Evolutionary conservation across 352 stramenopile species (phyloP).

Genomic region (Phytophthora lateralis): DNA sequence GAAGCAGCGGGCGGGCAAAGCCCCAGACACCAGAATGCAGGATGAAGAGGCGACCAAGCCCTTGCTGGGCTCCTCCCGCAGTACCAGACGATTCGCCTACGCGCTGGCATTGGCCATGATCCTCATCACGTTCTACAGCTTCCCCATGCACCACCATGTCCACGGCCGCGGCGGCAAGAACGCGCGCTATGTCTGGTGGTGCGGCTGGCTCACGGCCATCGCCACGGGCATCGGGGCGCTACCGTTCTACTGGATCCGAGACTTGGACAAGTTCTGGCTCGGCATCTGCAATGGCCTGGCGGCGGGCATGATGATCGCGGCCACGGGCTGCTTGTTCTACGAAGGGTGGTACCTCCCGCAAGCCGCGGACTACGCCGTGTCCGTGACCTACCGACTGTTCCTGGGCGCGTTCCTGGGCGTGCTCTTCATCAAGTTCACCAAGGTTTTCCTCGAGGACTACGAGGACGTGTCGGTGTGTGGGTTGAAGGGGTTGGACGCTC

Average conservation of each 20-base stretch:
- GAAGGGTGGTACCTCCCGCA: constrained; percentile 91
- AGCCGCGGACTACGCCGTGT: constrained; percentile 69
- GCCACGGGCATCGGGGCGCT: constrained; percentile 95
- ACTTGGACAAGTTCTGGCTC: constrained; percentile 95
- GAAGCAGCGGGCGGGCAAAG: constrained; percentile 28
- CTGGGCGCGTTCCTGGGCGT: constrained; percentile 93
- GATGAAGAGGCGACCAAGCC: constrained; percentile 15
- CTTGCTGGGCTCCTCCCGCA: constrained; percentile 17
- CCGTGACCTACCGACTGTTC: constrained; percentile 78
- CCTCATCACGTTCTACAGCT: constrained; percentile 72
- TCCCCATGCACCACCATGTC: constrained; percentile 36
- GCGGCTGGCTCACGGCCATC: constrained; percentile 97
- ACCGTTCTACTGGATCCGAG: constrained; percentile 93
- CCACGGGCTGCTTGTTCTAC: constrained; percentile 94
- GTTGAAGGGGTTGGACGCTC: constrained; percentile 82
- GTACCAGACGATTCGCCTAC: constrained; percentile 42
- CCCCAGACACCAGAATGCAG: constrained; percentile 3
- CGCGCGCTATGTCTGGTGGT: constrained; percentile 96
- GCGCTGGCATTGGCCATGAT: constrained; percentile 54
- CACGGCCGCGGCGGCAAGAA: constrained; percentile 52
- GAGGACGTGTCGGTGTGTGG: constrained; percentile 93
- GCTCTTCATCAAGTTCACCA: constrained; percentile 97
- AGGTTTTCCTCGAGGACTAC: constrained; percentile 94
- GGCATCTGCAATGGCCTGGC: constrained; percentile 95
- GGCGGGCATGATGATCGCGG: constrained; percentile 98